Conservation (phyloP, 768 basidiomycete genomes). For the Leccinum ochraceum region DNA sequence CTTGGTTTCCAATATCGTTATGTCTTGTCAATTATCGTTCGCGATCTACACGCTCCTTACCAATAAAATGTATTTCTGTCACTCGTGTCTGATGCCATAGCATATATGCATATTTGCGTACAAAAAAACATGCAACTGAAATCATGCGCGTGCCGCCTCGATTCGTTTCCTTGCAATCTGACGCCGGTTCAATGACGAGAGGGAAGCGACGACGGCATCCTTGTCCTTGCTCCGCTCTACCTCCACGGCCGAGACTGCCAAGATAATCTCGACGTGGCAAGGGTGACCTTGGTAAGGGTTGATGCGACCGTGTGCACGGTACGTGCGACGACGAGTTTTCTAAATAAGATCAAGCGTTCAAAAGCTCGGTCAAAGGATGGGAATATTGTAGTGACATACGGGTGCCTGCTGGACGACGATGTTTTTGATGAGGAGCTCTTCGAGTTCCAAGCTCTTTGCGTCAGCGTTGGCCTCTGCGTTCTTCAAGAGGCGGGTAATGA, state of each 20-base stretch:
- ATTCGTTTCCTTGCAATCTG: conserved; percentile 87
- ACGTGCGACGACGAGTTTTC: conserved; percentile 99
- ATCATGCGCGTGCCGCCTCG: conserved; percentile 72
- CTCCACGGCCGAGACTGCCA: conserved; percentile 73
- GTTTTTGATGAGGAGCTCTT: conserved; percentile 93
- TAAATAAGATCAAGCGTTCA: conserved; percentile 29
- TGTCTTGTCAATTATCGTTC: conserved; percentile 3
- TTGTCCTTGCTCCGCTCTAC: conserved; percentile 94
- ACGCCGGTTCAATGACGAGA: conserved; percentile 77
- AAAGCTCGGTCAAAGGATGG: conserved; percentile 1
- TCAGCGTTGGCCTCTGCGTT: conserved; percentile 99
- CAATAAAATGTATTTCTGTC: conserved; percentile 1
- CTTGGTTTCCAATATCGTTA: conserved; percentile 12
- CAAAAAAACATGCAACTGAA: conserved; percentile 25
- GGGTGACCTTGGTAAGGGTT: conserved; percentile 99
- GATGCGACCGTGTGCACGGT: conserved; percentile 96
- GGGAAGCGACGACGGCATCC: conserved; percentile 48
- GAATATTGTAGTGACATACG: conserved; percentile 47
- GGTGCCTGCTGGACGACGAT: conserved; percentile 99
- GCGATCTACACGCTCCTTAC: conserved; percentile 12
- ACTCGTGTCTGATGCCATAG: conserved; percentile 21
- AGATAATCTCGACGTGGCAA: conserved; percentile 94
- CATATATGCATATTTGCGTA: conserved; percentile 34
- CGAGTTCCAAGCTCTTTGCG: conserved; percentile 91
- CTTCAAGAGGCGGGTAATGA: conserved; percentile 92